phyloP scores from a whole-genome alignment of 257 asterid species.

The Knoxia roxburghii region DNA sequence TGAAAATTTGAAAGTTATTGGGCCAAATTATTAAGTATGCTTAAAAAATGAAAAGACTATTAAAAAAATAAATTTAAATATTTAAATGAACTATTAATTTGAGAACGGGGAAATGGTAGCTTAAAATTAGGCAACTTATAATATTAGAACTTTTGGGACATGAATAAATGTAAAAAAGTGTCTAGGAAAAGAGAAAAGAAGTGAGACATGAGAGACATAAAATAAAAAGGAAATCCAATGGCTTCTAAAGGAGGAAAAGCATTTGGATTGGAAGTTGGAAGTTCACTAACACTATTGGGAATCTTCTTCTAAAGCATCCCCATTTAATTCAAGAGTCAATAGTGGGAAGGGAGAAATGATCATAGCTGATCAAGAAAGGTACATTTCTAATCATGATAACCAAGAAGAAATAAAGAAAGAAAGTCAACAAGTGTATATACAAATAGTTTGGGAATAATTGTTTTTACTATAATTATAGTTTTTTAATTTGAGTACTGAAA shows the following conservation, averaged over 20 bases:
- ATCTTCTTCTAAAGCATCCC: constrained; percentile 26
- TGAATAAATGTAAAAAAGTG: not conserved
- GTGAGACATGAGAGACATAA: not conserved
- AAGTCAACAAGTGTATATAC: too few species aligned
- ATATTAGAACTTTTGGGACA: too few species aligned
- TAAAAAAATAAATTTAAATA: too few species aligned
- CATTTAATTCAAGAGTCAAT: constrained; percentile 19
- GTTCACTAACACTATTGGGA: constrained; percentile 7
- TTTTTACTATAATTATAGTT: too few species aligned
- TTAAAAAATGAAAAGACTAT: too few species aligned
- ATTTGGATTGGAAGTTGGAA: not conserved
- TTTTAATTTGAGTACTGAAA: too few species aligned
- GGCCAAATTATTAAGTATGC: too few species aligned
- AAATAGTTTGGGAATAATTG: too few species aligned
- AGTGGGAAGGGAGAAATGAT: constrained; percentile 4
- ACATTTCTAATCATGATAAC: constrained; percentile 12
- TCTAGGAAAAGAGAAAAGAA: not conserved
- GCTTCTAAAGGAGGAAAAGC: constrained; percentile 1
- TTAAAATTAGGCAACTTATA: not conserved
- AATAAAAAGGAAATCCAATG: constrained; percentile 1
- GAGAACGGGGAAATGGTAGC: too few species aligned
- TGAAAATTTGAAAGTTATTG: too few species aligned
- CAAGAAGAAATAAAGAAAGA: not conserved
- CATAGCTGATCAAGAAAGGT: constrained; percentile 4
- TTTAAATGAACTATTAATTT: too few species aligned